phyloP scores from a whole-genome alignment of 192 early-diverging fungal genomes.

The Diversispora epigaea region DNA sequence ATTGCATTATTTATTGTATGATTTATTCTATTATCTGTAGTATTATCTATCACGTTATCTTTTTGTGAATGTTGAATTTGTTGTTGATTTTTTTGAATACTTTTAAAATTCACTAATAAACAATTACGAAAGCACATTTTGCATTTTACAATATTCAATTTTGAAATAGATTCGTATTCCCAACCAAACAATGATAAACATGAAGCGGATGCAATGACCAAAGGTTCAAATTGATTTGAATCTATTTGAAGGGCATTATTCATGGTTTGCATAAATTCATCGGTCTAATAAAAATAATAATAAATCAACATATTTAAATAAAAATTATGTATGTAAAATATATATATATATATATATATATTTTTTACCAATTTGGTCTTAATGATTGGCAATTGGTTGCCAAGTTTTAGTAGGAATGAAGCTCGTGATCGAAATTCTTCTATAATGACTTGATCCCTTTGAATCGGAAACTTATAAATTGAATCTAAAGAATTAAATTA shows the following conservation, averaged over 20 bases:
- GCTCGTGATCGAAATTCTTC: conserved; percentile 18
- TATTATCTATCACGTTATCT: neutral
- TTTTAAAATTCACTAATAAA: conserved; percentile 3
- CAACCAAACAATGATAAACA: conserved; percentile 31
- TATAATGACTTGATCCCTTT: neutral
- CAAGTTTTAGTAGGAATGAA: conserved; percentile 4
- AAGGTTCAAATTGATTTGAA: neutral
- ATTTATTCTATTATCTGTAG: too few relatives aligned
- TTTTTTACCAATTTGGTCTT: conserved; percentile 13
- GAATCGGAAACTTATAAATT: conserved; percentile 21
- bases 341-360: neutral
- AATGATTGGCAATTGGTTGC: conserved; percentile 11
- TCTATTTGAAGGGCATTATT: neutral
- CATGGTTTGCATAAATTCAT: conserved; percentile 25
- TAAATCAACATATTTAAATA: neutral
- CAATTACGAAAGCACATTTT: conserved; percentile 10
- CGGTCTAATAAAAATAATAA: conserved; percentile 1
- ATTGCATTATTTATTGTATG: too few relatives aligned
- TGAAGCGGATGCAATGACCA: neutral
- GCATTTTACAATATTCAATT: neutral
- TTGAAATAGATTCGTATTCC: neutral
- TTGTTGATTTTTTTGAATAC: neutral
- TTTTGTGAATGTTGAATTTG: neutral
- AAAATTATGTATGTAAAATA: neutral
- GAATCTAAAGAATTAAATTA: neutral